A percentile compares a stretch with the other conserved stretches of the same genome.
Evolutionary conservation across 257 asterid genomes (phyloP).

Genomic region (Solanum raphanifolium): DNA sequence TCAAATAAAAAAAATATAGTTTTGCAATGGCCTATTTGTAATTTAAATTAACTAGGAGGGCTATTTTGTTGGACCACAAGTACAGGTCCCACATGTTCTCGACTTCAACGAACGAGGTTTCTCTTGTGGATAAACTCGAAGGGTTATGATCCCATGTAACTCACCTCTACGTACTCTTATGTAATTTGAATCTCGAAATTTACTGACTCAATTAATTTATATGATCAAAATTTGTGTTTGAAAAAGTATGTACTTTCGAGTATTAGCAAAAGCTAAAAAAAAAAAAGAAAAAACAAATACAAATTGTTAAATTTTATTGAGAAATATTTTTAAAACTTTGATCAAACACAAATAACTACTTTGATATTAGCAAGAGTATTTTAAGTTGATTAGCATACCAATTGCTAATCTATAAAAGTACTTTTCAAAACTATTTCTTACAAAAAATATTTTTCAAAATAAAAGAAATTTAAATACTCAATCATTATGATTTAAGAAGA

Average conservation of each 20-base stretch:
- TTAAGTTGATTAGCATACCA: neutral
- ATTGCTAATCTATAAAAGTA: neutral
- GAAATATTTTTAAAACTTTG: neutral
- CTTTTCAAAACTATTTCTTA: neutral
- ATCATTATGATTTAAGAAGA: neutral
- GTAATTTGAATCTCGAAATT: neutral
- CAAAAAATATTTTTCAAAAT: neutral
- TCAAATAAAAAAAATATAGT: too few species aligned
- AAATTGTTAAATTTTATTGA: neutral
- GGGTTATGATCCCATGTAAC: neutral
- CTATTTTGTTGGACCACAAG: neutral
- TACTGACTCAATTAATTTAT: neutral
- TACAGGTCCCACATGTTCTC: conserved; percentile 9
- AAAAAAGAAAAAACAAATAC: too few species aligned
- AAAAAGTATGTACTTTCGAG: too few species aligned
- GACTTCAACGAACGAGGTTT: neutral
- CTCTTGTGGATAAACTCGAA: conserved; percentile 8
- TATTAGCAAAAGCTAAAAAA: neutral
- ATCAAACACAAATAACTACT: neutral
- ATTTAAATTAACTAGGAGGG: neutral
- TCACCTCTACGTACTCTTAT: neutral
- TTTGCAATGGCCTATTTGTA: neutral
- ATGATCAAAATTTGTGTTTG: neutral
- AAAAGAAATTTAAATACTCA: neutral
- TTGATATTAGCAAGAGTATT: neutral